phyloP scores from a whole-genome alignment of 2,329 filamentous ascomycete genomes.

The Fusarium sp. region DNA sequence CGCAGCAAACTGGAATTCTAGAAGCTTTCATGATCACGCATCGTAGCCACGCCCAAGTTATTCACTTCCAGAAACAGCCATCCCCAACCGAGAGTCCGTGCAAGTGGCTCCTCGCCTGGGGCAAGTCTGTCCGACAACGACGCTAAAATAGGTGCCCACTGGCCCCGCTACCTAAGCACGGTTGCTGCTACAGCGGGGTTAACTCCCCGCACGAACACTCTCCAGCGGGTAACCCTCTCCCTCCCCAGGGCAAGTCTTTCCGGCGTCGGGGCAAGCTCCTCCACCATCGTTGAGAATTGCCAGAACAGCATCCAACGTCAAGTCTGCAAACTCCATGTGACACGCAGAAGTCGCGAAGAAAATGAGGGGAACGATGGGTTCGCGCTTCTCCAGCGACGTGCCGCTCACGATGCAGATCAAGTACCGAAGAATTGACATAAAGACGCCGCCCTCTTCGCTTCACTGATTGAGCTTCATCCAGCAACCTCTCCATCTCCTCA shows the following conservation, averaged over 20 bases:
- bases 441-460: not conserved
- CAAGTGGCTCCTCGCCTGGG: too few species aligned
- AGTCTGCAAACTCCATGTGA: not conserved
- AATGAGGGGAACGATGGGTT: not conserved
- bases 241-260: slow-evolving; percentile 9
- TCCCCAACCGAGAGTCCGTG: too few species aligned
- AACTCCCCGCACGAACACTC: not conserved
- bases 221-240: not conserved
- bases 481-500: not conserved
- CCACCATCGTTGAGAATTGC: not conserved
- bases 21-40: too few species aligned
- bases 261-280: slow-evolving; percentile 1
- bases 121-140: too few species aligned
- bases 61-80: too few species aligned
- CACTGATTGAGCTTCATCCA: not conserved
- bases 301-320: not conserved
- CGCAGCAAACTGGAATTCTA: too few species aligned
- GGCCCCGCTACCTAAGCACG: not conserved
- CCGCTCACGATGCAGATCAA: not conserved
- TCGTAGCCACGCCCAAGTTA: too few species aligned
- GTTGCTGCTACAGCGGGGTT: not conserved
- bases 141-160: too few species aligned
- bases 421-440: slow-evolving; percentile 13
- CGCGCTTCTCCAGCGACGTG: not conserved
- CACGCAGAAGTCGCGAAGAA: not conserved